Percentiles rank a stretch among this genome's conserved stretches.
phyloP scores from a whole-genome alignment of 257 asterid species.

The Solanum piurae region DNA sequence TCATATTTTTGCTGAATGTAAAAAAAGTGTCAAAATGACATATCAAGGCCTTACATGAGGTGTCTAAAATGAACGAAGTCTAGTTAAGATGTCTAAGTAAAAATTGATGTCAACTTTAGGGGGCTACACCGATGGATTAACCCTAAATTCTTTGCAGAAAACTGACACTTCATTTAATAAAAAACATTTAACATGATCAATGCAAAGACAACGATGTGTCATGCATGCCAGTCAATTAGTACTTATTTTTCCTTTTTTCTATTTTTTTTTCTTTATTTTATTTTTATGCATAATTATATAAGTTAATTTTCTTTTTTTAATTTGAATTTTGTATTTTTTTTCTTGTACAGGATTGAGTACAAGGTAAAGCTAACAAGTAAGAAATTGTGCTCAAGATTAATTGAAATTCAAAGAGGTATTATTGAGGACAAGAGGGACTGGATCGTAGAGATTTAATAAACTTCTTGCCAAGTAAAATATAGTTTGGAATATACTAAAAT shows the following conservation, averaged over 20 bases:
- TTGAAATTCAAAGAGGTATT: slow-evolving; percentile 45
- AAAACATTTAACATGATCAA: background rate
- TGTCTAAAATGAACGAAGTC: too few relatives aligned
- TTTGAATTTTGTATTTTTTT: background rate
- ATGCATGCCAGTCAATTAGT: background rate
- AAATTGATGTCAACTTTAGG: too few relatives aligned
- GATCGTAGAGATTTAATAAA: slow-evolving; percentile 32
- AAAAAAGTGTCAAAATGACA: too few relatives aligned
- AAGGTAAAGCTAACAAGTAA: slow-evolving; percentile 20
- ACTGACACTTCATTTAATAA: too few relatives aligned
- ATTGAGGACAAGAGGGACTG: slow-evolving; percentile 53
- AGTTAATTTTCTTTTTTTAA: background rate
- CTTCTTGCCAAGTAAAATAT: too few relatives aligned
- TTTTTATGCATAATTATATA: background rate
- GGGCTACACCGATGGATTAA: too few relatives aligned
- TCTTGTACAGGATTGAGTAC: slow-evolving; percentile 43
- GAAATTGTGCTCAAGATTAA: slow-evolving; percentile 28
- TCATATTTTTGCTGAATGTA: too few relatives aligned
- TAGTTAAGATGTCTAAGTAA: too few relatives aligned
- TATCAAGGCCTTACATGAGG: too few relatives aligned
- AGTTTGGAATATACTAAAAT: too few relatives aligned
- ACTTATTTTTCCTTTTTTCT: background rate
- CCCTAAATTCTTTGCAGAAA: background rate
- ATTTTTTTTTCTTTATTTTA: background rate
- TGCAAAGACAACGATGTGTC: background rate